Evolutionary conservation across 1,139 yeast species (phyloP), one percentile per base, ranked within the genome.

Genomic region (Suhomyces ambrosiae): DNA sequence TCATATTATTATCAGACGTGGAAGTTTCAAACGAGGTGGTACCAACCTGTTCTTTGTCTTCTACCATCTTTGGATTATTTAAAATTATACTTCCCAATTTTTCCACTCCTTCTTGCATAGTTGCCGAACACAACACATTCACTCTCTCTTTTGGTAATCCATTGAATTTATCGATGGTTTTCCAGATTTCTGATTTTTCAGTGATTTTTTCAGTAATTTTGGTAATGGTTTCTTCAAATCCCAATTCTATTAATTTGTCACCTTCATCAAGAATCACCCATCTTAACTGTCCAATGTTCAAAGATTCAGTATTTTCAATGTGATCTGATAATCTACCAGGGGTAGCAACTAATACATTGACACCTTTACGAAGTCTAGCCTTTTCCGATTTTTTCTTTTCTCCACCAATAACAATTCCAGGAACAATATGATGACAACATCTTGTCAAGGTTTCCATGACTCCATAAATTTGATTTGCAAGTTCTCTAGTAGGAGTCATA

Each of bases 291-390:
- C 86, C 71, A 21, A 86, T 63, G 47, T 88, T 82, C 43, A 89
- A 74, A 15, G 83, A 78, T 17, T 56, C 46, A 0, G 98, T 92
- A 58, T 89, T 86, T 46, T 88, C 95, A 49, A 92, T 79, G 66
- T 92, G 98, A 60, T 92, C 98, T 3, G 87, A 85, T 37, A 89
- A 69, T 48, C 97, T 74, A 35, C 97, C 97, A 2, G 97, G 97
- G 0, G 97, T 89, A 13, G 94, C 96, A 25, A 89, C 92, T 18
- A 89, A 71, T 27, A 89, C 78, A 56, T 89, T 89, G 27, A 87
- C 90, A 39, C 97, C 97, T 57, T 88, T 88, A 50, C 97, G 73
- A 26, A 89, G 66, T 51, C 97, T 68, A 3, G 96, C 96, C 69
- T 89, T 89, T 61, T 89, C 97, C 2, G 92, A 76, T 56, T 89